Base-by-base conservation (phyloP, 108 stramenopile species). In the Fragilaria radians region DNA sequence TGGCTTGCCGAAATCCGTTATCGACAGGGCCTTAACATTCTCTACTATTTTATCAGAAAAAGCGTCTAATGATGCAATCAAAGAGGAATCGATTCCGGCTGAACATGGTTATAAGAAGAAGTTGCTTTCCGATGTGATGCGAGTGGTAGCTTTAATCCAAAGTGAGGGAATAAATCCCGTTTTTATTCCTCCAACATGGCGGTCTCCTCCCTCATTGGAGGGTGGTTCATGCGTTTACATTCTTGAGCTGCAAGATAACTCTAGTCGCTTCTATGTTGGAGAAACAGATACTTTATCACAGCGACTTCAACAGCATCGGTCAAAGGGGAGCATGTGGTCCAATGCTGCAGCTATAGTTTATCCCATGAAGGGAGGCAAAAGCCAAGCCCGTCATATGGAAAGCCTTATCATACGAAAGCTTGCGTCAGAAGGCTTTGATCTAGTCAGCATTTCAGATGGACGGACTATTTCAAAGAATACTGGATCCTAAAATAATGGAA, bases 171-270 rank as follows among this genome's bases (percentile, higher is more conserved):
- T 67, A 21, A 57, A 62, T 1, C 36, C 72, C 2, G 70, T 65
- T 1, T 46, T 64, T 51, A 50, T 67, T 9, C 87, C 85, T 22
- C 77, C 87, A 31, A 47, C 47, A 0, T 80, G 55, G 46, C 66
- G 48, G 55, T 62, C 87, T 4, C 91, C 91, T 23, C 71, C 89
- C 22, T 76, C 79, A 18, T 54, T 92, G 0, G 85, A 87, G 28
- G 88, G 90, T 21, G 58, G 52, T 33, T 88, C 89, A 0, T 90
- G 88, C 66, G 74, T 95, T 4, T 95, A 95, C 59, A 58, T 95
- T 21, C 31, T 95, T 30, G 58, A 84, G 62, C 48, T 90, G 18
- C 69, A 68, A 0, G 31, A 23, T 5, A 64, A 30, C 18, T 54
- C 67, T 46, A 49, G 61, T 47, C 56, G 54, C 11, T 88, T 77